Conservation (phyloP, 495 filamentous ascomycete genomes). For the Bathelium albidoporum region DNA sequence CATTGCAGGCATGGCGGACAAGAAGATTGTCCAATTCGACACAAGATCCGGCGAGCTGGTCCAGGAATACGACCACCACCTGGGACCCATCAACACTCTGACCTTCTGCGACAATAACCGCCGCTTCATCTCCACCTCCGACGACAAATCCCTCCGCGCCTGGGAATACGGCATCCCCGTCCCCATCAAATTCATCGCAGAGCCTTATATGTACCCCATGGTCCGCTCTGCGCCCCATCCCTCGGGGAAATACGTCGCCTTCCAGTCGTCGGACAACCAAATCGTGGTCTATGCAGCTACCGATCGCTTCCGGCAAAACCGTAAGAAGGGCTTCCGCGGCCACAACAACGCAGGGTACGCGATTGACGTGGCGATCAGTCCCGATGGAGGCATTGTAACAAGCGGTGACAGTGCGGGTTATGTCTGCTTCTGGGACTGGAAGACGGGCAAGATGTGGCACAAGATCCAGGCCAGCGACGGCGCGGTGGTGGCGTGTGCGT, state of each 20-base stretch:
- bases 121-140: slow-evolving; percentile 93
- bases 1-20: slow-evolving; percentile 91
- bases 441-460: slow-evolving; percentile 96
- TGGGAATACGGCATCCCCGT: slow-evolving; percentile 98
- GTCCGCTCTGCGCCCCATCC: slow-evolving; percentile 74
- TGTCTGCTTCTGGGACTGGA: slow-evolving; percentile 97
- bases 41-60: slow-evolving; percentile 65
- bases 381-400: slow-evolving; percentile 80
- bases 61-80: slow-evolving; percentile 97
- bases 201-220: slow-evolving; percentile 94
- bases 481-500: slow-evolving; percentile 70
- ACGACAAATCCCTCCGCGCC: slow-evolving; percentile 88
- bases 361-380: slow-evolving; percentile 77
- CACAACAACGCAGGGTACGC: slow-evolving; percentile 94
- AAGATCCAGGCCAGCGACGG: slow-evolving; percentile 78
- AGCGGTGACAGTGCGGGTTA: slow-evolving; percentile 78
- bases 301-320: slow-evolving; percentile 93
- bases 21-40: slow-evolving; percentile 98
- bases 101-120: slow-evolving; percentile 92
- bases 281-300: slow-evolving; percentile 88
- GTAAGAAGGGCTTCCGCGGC: slow-evolving; percentile 91
- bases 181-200: slow-evolving; percentile 79
- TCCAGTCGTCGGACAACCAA: slow-evolving; percentile 89
- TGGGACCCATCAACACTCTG: slow-evolving; percentile 95
- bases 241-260: slow-evolving; percentile 81